phyloP scores from a whole-genome alignment of 2,329 filamentous ascomycete species.

The Xylariaceae sp. region DNA sequence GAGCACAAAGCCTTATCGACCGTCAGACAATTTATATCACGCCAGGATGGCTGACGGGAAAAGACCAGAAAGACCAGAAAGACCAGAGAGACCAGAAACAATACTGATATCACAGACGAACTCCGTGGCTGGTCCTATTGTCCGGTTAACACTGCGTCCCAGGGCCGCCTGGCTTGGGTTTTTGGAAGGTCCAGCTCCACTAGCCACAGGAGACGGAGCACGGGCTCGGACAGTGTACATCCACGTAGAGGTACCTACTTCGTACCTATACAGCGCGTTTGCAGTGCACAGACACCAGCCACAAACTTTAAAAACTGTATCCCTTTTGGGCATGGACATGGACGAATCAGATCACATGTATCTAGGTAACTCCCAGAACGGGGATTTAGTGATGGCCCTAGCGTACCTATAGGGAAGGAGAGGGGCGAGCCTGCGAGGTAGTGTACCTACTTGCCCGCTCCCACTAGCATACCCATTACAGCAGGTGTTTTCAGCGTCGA shows the following conservation, averaged over 20 bases:
- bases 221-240: not conserved
- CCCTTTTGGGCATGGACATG: constrained; percentile 20
- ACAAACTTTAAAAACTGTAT: constrained; percentile 21
- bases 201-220: constrained; percentile 21
- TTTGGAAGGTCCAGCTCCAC: constrained; percentile 30
- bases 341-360: constrained; percentile 27
- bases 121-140: constrained; percentile 17
- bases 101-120: not conserved
- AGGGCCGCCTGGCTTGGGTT: constrained; percentile 26
- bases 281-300: constrained; percentile 8
- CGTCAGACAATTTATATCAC: not conserved
- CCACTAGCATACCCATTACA: too few relatives aligned
- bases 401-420: too few relatives aligned
- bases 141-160: constrained; percentile 24
- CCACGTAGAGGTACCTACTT: not conserved
- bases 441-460: not conserved
- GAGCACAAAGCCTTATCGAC: not conserved
- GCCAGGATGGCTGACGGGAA: constrained; percentile 3
- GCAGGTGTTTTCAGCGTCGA: too few relatives aligned
- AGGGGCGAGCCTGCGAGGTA: too few relatives aligned
- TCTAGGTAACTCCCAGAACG: constrained; percentile 16
- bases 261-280: not conserved
- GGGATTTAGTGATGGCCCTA: too few relatives aligned
- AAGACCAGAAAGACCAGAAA: too few relatives aligned
- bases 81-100: not conserved